Evolutionary conservation across 371 early-diverging fungal species (phyloP), one percentile per base, ranked within the genome.

Genomic region (Cokeromyces recurvatus): DNA sequence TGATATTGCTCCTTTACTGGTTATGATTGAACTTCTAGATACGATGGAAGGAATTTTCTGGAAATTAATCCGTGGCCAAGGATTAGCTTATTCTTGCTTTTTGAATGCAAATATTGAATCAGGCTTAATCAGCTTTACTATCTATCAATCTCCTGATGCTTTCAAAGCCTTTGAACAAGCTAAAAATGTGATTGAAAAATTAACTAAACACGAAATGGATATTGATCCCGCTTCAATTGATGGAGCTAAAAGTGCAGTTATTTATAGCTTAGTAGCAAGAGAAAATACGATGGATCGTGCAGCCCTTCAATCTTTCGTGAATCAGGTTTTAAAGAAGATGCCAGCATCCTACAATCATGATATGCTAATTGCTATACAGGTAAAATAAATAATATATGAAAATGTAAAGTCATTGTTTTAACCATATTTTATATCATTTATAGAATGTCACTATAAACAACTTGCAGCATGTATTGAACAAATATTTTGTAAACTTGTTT

Each of bases 61-160:
- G 82, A 79, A 81, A 53, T 53, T 76, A 38, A 79, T 85, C 37
- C 85, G 85, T 43, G 85, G 85, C 19, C 74, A 77, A 43, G 85
- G 85, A 2, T 60, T 82, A 12, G 85, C 84, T 3, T 85, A 85
- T 53, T 72, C 81, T 11, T 75, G 75, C 41, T 67, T 52, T 42
- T 53, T 85, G 44, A 60, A 56, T 23, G 63, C 71, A 14, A 68
- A 74, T 46, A 56, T 75, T 9, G 81, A 82, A 38, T 37, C 73
- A 23, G 79, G 80, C 2, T 57, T 75, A 46, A 48, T 84, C n/a
- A 60, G 60, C 4, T 81, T 82, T 56, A 63, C 58, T 1, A 71
- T 83, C 25, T 85, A 75, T 50, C 64, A 71, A 10, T 78, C 81
- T 0, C 81, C 84, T 9, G 69, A 85, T 55, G 74, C 77, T 0